Percentiles rank a stretch among this genome's conserved stretches.
phyloP scores from a whole-genome alignment of 495 filamentous ascomycete species.

The Hypoxylon cercidicola region DNA sequence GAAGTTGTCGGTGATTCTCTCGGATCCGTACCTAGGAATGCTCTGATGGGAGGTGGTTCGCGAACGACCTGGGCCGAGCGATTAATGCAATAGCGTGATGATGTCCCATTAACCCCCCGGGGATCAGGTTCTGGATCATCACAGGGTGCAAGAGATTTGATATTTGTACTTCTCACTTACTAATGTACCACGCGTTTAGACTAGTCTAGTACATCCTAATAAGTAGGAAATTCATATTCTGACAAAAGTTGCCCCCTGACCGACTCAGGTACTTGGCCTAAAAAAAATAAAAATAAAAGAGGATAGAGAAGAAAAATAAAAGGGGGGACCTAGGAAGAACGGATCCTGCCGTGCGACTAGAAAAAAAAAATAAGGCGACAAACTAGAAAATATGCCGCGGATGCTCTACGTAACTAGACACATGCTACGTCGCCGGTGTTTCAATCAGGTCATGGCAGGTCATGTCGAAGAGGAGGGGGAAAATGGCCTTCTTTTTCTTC shows the following conservation, averaged over 20 bases:
- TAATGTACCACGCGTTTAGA: too few relatives aligned
- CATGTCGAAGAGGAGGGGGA: background rate
- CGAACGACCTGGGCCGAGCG: background rate
- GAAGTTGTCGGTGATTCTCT: slow-evolving; percentile 25
- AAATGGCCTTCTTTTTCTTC: slow-evolving; percentile 2
- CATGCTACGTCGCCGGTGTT: slow-evolving; percentile 18
- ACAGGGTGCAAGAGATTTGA: background rate
- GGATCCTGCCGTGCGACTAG: background rate
- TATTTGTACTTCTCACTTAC: background rate
- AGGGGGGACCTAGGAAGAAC: too few relatives aligned
- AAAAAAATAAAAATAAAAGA: too few relatives aligned
- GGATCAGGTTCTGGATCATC: background rate
- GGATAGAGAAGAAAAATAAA: too few relatives aligned
- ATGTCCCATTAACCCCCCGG: slow-evolving; percentile 4
- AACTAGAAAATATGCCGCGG: slow-evolving; percentile 10
- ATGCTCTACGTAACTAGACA: slow-evolving; percentile 1
- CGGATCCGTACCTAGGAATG: background rate
- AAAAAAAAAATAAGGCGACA: background rate
- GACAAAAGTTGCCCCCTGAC: background rate
- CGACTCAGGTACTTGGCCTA: slow-evolving; percentile 1
- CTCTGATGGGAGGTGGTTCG: slow-evolving; percentile 2
- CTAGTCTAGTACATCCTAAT: too few relatives aligned
- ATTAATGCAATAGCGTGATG: background rate
- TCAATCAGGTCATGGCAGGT: slow-evolving; percentile 15
- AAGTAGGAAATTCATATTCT: background rate